Base-by-base conservation (phyloP, 495 filamentous ascomycete species). In the Lophiotrema nucula region DNA sequence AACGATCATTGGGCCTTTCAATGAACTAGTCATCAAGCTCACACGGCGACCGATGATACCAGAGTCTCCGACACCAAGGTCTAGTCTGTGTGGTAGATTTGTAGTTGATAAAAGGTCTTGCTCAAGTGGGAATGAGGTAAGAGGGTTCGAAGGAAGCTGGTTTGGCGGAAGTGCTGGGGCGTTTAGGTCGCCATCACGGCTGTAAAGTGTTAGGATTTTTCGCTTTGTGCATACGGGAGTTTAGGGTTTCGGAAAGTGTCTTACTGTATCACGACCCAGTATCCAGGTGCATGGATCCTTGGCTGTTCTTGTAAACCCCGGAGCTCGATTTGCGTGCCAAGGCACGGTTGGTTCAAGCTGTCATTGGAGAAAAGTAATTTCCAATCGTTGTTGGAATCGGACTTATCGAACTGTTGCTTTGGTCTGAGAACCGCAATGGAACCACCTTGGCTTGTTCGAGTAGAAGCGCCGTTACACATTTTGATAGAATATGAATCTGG, bases 221-320 rank as follows among this genome's bases (percentile, higher is more conserved):
- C 4, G n/a, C n/a, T n/a, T n/a, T n/a, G n/a, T n/a, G n/a, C n/a
- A n/a, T n/a, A n/a, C n/a, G n/a, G n/a, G n/a, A n/a, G n/a, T n/a
- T n/a, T n/a, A n/a, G n/a, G n/a, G n/a, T n/a, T n/a, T n/a, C 13
- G 6, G 28, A 22, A 5, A 10, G 8, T 39, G 1, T 33, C 56
- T 47, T 53, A 53, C 56, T 60, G 56, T 16, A 60, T 60, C 2
- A 60, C 43, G 6, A 53, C 56, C 56, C 56, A 53, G 42, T 51
- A 60, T 19, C 48, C 31, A 15, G 22, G 5, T 2, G n/a, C 13
- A 10, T 16, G 21, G 13, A 33, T 27, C 15, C 15, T 19, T 8
- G 35, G 18, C 22, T 12, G 39, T 25, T 22, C 13, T n/a, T 39
- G 27, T 31, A 26, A 60, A 15, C 48, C 49, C 24, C 25, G 38